Percentiles rank a stretch among this genome's conserved stretches.
These are phyloP conservation scores for Cryptococcus deneoformans DNA, from an alignment of 1,284 basidiomycete genomes.

Conservation along the genomic window DNA sequence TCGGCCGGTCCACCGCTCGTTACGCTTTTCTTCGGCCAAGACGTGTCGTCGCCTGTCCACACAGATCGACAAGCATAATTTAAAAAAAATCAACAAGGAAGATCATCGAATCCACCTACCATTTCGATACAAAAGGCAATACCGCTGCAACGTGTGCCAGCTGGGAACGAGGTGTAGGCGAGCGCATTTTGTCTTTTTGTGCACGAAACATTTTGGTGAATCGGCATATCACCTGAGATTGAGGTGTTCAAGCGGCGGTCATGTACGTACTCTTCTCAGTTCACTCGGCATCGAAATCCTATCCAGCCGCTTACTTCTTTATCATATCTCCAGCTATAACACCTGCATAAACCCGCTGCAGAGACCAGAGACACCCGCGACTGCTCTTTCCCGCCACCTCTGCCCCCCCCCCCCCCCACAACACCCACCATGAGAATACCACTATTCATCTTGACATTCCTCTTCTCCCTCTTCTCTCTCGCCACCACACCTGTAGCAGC, in stretches of 20 bases:
- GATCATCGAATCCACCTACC: too few relatives aligned
- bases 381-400: background rate
- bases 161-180: background rate
- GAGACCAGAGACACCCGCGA: background rate
- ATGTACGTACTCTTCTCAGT: background rate
- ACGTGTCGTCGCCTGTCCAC: too few relatives aligned
- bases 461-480: slow-evolving; percentile 6
- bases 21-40: too few relatives aligned
- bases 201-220: background rate
- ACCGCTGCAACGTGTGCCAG: too few relatives aligned
- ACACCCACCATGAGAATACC: slow-evolving; percentile 3
- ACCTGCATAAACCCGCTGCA: background rate
- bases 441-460: background rate
- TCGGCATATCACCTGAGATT: too few relatives aligned
- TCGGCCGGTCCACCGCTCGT: too few relatives aligned
- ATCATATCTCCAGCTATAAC: background rate
- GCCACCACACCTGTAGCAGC: slow-evolving; percentile 4
- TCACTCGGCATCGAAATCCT: background rate
- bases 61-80: too few relatives aligned
- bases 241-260: too few relatives aligned
- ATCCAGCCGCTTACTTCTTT: background rate
- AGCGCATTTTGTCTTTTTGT: background rate
- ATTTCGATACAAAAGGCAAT: too few relatives aligned
- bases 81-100: too few relatives aligned
- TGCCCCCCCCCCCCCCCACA: too few relatives aligned